Evolutionary conservation across 2,329 filamentous ascomycete species (phyloP), one percentile per base, ranked within the genome.

Genomic region (Capronia coronata): DNA sequence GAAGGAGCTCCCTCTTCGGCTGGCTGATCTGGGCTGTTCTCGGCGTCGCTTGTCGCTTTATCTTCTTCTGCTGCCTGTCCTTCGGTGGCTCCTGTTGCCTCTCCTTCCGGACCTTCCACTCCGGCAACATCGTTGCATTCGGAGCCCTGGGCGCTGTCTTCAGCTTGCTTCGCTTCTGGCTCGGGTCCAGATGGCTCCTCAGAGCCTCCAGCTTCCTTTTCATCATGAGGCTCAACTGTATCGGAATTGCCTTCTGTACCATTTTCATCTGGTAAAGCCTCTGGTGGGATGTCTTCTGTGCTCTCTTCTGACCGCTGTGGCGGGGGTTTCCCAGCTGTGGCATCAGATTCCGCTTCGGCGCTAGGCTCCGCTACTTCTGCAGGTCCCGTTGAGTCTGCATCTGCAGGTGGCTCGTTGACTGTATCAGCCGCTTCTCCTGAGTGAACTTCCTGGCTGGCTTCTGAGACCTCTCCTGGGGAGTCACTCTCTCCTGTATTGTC

Each of bases 101-200:
- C 49, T 48, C 56, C 48, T 45, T 55, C 51, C 43, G 56, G 32
- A n/a, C 43, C 16, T 30, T 48, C 52, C 21, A 43, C 47, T 6
- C 49, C 21, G 48, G 50, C 41, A 38, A 52, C 56, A 23, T 42
- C 59, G 43, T 40, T 55, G 29, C 35, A 21, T 43, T 43, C 42
- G 18, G 21, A 13, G 13, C 16, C 19, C 16, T 38, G 10, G 16
- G 42, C 21, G 9, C 39, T 27, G 2, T 53, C 34, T 29, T 53
- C 21, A 21, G 29, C 25, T 18, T 22, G 25, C 41, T 23, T 7
- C 49, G 35, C 56, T 53, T 55, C 49, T 19, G 35, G 6, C 18
- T 51, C 53, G 48, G 55, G 53, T n/a, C 46, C 41, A 38, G 60
- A 44, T 19, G 58, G 49, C 40, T 60, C 58, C 46, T 59, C 57